Base-by-base conservation (phyloP, 75 land plant species). In the Azolla pinnata region DNA sequence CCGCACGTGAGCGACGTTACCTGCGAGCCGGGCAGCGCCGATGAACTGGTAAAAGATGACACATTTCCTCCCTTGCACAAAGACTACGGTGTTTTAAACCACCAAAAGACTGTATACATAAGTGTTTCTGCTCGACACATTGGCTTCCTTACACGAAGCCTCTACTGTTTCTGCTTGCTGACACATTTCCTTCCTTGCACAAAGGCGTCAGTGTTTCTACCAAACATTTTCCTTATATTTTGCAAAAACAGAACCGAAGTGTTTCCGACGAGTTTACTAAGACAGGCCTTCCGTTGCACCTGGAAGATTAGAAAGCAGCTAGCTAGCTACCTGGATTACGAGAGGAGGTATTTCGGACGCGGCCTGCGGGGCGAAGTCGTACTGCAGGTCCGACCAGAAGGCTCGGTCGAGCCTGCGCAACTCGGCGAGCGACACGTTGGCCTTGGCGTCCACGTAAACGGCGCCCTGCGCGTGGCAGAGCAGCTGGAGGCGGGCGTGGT, bases 1-100 rank as follows among this genome's bases (percentile, higher is more conserved):
- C 67, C 67, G 33, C 73, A 71, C 2, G 69, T 38, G 14, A 69
- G 49, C 29, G 35, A n/a, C 3, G 69, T 65, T 17, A 65, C 67
- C 68, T 66, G 34, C 8, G 45, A 17, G 31, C 17, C 9, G 14
- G 40, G 8, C 8, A 20, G 20, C 19, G 62, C 45, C 10, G 1
- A 66, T 34, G 48, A 31, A 60, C 33, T 56, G 24, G 1, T 46
- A 50, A 1, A 56, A 47, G 47, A 56, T 44, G 0, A 56, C 57
- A 1, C 54, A 50, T 17, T 51, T 42, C 5, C 29, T 51, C 1
- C 48, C 33, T 18, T 31, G 33, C 26, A 31, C 5, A 31, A 44
- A 25, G 56, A n/a, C n/a, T n/a, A n/a, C n/a, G n/a, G n/a, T n/a
- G n/a, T n/a, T n/a, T n/a, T n/a, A n/a, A n/a, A n/a, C n/a, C n/a